Conservation (phyloP, 257 asterid genomes). For the Gardenia jasminoides region DNA sequence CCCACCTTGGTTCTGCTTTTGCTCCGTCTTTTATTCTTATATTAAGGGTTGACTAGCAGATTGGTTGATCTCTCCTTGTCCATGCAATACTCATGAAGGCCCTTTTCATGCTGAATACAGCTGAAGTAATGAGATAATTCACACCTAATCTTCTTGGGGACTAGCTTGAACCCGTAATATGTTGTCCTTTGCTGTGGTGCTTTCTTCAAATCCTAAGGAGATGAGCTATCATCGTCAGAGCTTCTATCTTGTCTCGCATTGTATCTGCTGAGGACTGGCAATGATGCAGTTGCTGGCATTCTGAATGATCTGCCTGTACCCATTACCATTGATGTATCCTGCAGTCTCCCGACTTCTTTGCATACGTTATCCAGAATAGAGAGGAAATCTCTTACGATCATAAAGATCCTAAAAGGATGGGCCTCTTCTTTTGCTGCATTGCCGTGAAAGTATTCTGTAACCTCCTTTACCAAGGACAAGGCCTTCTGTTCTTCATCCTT, state of each 20-base stretch:
- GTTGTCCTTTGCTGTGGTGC: neutral
- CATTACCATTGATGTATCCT: slow-evolving; percentile 55
- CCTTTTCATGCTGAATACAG: neutral
- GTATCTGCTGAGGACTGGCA: slow-evolving; percentile 73
- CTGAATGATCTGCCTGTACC: slow-evolving; percentile 84
- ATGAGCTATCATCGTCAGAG: slow-evolving; percentile 54
- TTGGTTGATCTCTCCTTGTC: slow-evolving; percentile 1
- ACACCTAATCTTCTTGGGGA: neutral
- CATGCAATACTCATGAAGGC: neutral
- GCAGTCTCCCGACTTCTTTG: slow-evolving; percentile 84
- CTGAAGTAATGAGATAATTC: neutral
- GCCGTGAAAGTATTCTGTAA: slow-evolving; percentile 89
- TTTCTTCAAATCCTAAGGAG: slow-evolving; percentile 21
- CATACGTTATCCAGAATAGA: slow-evolving; percentile 75
- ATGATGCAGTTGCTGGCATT: slow-evolving; percentile 56
- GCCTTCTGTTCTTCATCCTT: slow-evolving; percentile 67
- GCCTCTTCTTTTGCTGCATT: slow-evolving; percentile 94
- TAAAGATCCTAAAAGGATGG: slow-evolving; percentile 80
- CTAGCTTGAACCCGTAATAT: neutral
- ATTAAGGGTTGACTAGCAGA: slow-evolving; percentile 6
- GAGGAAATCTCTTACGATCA: slow-evolving; percentile 88
- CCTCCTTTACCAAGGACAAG: slow-evolving; percentile 66
- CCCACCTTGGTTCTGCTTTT: slow-evolving; percentile 5
- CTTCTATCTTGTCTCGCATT: slow-evolving; percentile 35
- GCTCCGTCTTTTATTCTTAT: slow-evolving; percentile 5